These are phyloP conservation scores for Tuber brumale DNA, from an alignment of 495 filamentous ascomycete genomes.

Conservation along the genomic window DNA sequence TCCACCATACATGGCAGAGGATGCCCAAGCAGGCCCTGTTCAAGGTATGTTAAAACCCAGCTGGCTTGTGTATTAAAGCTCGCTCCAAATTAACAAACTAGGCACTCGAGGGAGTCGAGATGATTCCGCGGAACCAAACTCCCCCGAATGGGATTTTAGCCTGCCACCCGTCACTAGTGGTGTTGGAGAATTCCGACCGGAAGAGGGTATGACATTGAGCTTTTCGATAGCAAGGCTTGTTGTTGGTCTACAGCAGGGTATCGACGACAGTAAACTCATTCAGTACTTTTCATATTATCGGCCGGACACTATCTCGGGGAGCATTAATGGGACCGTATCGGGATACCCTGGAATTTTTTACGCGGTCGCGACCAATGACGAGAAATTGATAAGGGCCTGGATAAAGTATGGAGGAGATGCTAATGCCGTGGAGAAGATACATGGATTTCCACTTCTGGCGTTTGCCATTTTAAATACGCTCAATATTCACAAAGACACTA, in stretches of 20 bases:
- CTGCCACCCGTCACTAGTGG: neutral
- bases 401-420: constrained; percentile 44
- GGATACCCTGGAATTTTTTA: constrained; percentile 43
- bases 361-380: constrained; percentile 45
- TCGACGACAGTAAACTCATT: neutral
- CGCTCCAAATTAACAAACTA: neutral
- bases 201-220: neutral
- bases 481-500: constrained; percentile 42
- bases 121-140: neutral
- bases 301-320: neutral
- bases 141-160: neutral
- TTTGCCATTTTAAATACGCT: constrained; percentile 45
- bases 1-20: neutral
- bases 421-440: constrained; percentile 33
- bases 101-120: neutral
- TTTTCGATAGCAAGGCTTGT: neutral
- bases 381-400: constrained; percentile 43
- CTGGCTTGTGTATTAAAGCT: neutral
- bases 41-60: neutral
- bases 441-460: constrained; percentile 45
- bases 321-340: neutral
- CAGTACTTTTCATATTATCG: constrained; percentile 1
- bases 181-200: neutral
- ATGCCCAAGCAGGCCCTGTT: neutral
- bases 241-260: neutral